These are phyloP conservation scores for Aquilaria sinensis DNA, from an alignment of 345 rosid genomes.

Conservation along the genomic window DNA sequence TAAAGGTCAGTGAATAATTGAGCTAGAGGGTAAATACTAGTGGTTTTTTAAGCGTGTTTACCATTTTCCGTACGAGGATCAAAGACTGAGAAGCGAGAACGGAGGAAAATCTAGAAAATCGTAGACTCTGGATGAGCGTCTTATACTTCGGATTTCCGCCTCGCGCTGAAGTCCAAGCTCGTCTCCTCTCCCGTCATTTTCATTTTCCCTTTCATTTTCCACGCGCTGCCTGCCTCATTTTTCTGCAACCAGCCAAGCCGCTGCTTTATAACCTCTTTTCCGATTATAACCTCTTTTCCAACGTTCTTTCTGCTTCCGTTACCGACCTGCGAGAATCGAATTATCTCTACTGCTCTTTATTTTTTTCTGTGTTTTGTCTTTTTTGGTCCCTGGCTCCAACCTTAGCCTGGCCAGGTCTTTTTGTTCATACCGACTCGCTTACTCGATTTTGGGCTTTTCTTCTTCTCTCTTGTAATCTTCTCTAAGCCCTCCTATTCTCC, in stretches of 20 bases:
- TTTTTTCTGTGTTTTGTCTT: too few relatives aligned
- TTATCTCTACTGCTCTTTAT: too few relatives aligned
- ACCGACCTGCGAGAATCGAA: too few relatives aligned
- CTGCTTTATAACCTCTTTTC: neutral
- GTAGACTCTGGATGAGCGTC: too few relatives aligned
- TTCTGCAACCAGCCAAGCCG: conserved; percentile 12
- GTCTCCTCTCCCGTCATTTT: conserved; percentile 15
- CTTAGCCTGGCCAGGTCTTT: neutral
- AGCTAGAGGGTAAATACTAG: too few relatives aligned
- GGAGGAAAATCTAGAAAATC: too few relatives aligned
- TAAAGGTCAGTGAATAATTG: too few relatives aligned
- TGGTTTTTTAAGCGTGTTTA: neutral
- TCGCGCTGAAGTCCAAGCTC: neutral
- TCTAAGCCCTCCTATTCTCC: neutral
- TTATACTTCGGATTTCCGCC: too few relatives aligned
- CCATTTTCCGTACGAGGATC: neutral
- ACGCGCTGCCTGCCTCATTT: conserved; percentile 1
- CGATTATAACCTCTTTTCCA: neutral
- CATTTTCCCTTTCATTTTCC: neutral
- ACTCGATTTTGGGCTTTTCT: neutral
- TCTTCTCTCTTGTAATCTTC: neutral
- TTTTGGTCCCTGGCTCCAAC: neutral
- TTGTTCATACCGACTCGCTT: neutral
- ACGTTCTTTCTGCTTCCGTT: too few relatives aligned
- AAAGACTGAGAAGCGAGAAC: neutral